Percentiles rank a stretch among this genome's conserved stretches.
These are phyloP conservation scores for Chrysopogon serrulatus DNA, from an alignment of 176 grass and related monocot species.

Conservation along the genomic window DNA sequence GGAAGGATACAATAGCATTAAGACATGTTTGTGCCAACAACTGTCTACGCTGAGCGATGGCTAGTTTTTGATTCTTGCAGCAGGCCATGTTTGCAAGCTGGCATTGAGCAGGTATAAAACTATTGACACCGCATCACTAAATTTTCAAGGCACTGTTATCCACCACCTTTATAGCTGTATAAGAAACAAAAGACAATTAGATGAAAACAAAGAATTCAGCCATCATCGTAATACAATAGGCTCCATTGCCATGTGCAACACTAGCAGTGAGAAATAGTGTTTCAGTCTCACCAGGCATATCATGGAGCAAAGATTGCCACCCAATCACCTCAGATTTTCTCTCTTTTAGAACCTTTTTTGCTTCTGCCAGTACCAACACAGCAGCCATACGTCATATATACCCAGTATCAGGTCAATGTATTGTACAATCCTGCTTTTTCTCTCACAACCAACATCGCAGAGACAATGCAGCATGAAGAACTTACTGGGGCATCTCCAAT, in stretches of 20 bases:
- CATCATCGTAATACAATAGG: slow-evolving; percentile 9
- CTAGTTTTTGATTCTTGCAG: slow-evolving; percentile 1
- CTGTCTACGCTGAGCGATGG: slow-evolving; percentile 29
- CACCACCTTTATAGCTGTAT: not conserved
- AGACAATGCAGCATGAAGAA: not conserved
- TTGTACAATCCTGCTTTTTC: not conserved
- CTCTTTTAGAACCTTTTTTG: not conserved
- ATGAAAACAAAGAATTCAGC: slow-evolving; percentile 17
- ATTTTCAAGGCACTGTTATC: not conserved
- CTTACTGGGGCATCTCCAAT: slow-evolving; percentile 16
- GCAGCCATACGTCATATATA: slow-evolving; percentile 12
- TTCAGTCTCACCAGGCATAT: slow-evolving; percentile 20
- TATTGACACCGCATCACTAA: not conserved
- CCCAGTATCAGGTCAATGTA: slow-evolving; percentile 11
- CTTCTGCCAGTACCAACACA: not conserved
- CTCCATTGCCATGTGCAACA: slow-evolving; percentile 23
- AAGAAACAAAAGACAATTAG: not conserved
- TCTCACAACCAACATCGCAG: not conserved
- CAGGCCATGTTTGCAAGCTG: not conserved
- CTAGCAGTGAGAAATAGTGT: not conserved
- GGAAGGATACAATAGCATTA: slow-evolving; percentile 19
- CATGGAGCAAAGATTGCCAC: not conserved
- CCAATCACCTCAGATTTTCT: slow-evolving; percentile 22
- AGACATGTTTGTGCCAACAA: slow-evolving; percentile 17
- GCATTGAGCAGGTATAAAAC: not conserved